phyloP scores from a whole-genome alignment of 1,284 basidiomycete genomes.

The Cystobasidium sp. region DNA sequence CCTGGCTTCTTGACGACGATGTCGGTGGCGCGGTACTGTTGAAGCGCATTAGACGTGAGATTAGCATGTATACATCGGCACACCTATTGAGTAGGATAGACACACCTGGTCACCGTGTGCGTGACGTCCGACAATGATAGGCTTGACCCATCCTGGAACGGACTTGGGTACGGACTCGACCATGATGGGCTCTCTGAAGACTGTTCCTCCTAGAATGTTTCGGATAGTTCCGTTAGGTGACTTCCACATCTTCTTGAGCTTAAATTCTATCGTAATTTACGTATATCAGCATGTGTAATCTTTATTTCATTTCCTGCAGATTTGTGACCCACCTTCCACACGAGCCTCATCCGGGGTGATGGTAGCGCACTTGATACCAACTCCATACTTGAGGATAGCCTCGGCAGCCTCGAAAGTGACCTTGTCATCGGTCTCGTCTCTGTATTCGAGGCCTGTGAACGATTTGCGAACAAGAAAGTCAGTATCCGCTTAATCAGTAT shows the following conservation, averaged over 20 bases:
- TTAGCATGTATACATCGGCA: not conserved
- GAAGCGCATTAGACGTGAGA: constrained; percentile 12
- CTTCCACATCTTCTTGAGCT: constrained; percentile 97
- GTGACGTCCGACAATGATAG: constrained; percentile 95
- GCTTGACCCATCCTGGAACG: constrained; percentile 94
- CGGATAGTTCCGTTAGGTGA: constrained; percentile 91
- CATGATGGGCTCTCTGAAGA: constrained; percentile 98
- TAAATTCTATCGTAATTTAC: constrained; percentile 69
- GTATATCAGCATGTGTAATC: not conserved
- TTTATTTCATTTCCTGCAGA: not conserved
- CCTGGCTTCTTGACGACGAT: constrained; percentile 83
- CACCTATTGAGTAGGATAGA: constrained; percentile 18
- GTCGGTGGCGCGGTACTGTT: constrained; percentile 85
- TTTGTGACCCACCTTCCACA: constrained; percentile 63
- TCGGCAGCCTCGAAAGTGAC: constrained; percentile 92
- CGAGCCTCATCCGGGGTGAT: constrained; percentile 98
- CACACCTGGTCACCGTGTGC: constrained; percentile 91
- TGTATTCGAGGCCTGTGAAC: constrained; percentile 35
- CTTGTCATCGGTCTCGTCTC: constrained; percentile 80
- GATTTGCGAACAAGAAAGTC: not conserved
- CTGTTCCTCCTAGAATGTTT: constrained; percentile 95
- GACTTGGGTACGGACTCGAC: constrained; percentile 87
- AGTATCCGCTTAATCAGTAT: too few relatives aligned
- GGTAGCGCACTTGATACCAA: constrained; percentile 95
- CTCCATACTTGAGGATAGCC: constrained; percentile 68